Base-by-base conservation (phyloP, 2,329 filamentous ascomycete species). In the Dichotomopilus funicola region DNA sequence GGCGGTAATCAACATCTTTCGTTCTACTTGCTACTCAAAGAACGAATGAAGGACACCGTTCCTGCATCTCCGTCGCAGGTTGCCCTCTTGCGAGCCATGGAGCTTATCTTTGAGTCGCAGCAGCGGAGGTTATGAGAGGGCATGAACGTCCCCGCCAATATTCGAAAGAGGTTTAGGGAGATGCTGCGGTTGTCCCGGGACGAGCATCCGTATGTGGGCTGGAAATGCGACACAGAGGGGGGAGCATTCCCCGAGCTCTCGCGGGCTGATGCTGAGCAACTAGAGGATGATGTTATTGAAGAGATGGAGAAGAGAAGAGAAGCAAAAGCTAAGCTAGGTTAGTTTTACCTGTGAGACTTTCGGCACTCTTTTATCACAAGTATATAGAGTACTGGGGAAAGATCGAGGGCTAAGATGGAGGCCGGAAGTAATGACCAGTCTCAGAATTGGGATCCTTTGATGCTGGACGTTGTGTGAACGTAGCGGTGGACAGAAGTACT, bases 251-350 rank as follows among this genome's bases (percentile, higher is more conserved):
- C 9, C 3, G 47, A 49, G 3, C 33, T 49, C 5, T 27, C 46
- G 13, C 13, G 47, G 6, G 47, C 11, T 1, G 47, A 49, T 31
- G 13, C n/a, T 5, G 35, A 49, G 19, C 36, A 31, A 33, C 36
- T 40, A n/a, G 47, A 49, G 47, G 47, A 49, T 12, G 47, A 49
- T n/a, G 47, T 49, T 27, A 27, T 49, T n/a, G 47, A 13, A 6
- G 47, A 49, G 5, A 40, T 49, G 36, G 7, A 40, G 11, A 11
- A 10, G 5, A 45, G 43, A 12, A 45, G 43, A 12, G 27, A 45
- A 12, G 11, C 43, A 45, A 45, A 33, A 11, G 43, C 43, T 27
- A 43, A 43, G n/a, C 6, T 27, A 27, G 36, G 36, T 38, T 8
- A 38, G 36, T 12, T 38, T 38, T 12, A 38, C 36, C 36, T 38